Percentiles rank a stretch among this genome's conserved stretches.
These are phyloP conservation scores for Lachancea meyersii DNA, from an alignment of 805 yeast genomes.

Conservation along the genomic window DNA sequence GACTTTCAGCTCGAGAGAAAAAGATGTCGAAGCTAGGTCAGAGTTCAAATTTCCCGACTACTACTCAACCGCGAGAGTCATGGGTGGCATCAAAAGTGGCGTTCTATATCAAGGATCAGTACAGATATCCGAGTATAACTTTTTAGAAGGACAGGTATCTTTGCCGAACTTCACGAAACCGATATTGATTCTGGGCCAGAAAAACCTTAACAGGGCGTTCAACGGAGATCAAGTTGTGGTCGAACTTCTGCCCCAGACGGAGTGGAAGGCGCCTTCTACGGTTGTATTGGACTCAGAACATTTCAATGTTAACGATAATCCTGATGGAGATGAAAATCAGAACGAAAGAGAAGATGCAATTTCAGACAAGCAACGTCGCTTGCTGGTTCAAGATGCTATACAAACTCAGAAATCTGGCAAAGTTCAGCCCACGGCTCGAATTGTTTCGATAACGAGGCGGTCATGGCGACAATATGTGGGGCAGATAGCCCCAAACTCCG, in stretches of 20 bases:
- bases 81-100: constrained; percentile 88
- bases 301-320: constrained; percentile 52
- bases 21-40: constrained; percentile 23
- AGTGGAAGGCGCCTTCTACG: constrained; percentile 84
- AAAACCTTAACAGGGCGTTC: constrained; percentile 82
- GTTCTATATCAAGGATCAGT: constrained; percentile 81
- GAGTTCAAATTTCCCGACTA: constrained; percentile 70
- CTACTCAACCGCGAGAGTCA: constrained; percentile 69
- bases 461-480: constrained; percentile 97
- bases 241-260: constrained; percentile 74
- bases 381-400: constrained; percentile 72
- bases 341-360: constrained; percentile 40
- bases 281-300: constrained; percentile 71
- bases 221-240: constrained; percentile 89
- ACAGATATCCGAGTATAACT: constrained; percentile 76
- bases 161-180: constrained; percentile 74
- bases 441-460: constrained; percentile 82
- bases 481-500: constrained; percentile 75
- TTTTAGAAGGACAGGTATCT: constrained; percentile 77
- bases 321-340: constrained; percentile 46
- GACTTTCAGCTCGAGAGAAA: constrained; percentile 24
- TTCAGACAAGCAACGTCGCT: constrained; percentile 42
- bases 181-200: constrained; percentile 72
- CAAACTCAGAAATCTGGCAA: constrained; percentile 46
- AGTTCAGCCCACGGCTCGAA: constrained; percentile 86